phyloP scores from a whole-genome alignment of 148 eudicot genomes.

The Cornus suecica region DNA sequence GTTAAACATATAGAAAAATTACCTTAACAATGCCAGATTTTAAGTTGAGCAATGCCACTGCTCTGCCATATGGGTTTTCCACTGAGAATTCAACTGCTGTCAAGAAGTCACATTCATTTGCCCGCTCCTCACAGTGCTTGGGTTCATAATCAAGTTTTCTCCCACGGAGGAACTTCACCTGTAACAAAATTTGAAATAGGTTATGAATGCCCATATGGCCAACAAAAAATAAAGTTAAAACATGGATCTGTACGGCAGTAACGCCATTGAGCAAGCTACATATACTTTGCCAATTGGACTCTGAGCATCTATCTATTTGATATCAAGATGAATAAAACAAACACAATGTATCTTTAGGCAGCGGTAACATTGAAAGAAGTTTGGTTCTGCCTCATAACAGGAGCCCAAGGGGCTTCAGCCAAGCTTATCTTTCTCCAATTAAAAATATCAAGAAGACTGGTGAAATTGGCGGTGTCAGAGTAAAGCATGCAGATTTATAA shows the following conservation, averaged over 20 bases:
- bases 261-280: too few relatives aligned
- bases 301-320: too few relatives aligned
- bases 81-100: slow-evolving; percentile 76
- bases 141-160: slow-evolving; percentile 75
- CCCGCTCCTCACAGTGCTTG: slow-evolving; percentile 41
- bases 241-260: slow-evolving; percentile 1
- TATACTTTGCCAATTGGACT: too few relatives aligned
- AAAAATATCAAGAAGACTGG: too few relatives aligned
- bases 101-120: slow-evolving; percentile 49
- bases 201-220: neutral
- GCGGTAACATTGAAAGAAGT: neutral
- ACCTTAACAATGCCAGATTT: slow-evolving; percentile 66
- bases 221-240: neutral
- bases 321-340: neutral
- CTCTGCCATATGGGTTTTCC: slow-evolving; percentile 76
- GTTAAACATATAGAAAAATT: neutral
- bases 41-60: slow-evolving; percentile 68
- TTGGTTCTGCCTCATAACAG: neutral
- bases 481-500: neutral
- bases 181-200: slow-evolving; percentile 8
- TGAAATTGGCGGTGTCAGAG: neutral
- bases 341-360: neutral
- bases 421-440: neutral
- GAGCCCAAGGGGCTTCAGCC: neutral
- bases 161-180: slow-evolving; percentile 78